Evolutionary conservation across 345 rosid species (phyloP), one percentile per base, ranked within the genome.

Genomic region (Syzygium aromaticum): DNA sequence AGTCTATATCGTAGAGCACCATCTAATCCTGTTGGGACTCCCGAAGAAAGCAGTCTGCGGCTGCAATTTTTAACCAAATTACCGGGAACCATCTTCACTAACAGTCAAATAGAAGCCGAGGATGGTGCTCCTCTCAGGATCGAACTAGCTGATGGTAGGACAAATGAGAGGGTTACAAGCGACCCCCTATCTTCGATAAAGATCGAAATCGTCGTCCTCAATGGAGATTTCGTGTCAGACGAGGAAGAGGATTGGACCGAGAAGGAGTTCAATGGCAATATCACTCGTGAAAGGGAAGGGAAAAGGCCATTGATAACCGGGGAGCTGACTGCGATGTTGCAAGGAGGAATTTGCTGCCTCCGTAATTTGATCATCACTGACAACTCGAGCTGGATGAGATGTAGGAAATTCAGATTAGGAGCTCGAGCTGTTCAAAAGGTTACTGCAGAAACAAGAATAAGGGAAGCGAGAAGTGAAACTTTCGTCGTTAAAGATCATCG

Each of bases 401-500:
- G 90, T 51, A 46, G 91, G 54, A 91, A 87, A 85, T 92, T 92
- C 87, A 86, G 92, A 84, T 54, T 92, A 38, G 94, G 92, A 51
- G 94, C 90, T 84, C 89, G 54, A 46, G 83, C 88, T 16, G 84
- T 86, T 6, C 85, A 51, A 25, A 89, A 67, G 77, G 52, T 46
- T 51, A 84, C 89, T 54, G 77, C 82, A 16, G 91, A 90, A 52
- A n/a, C 86, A 28, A 90, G 90, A 87, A 61, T 92, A 46, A 89
- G 89, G 51, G 94, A 90, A 87, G 94, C 90, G 4, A 88, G 85
- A 73, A 92, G 93, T 33, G 91, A 86, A 52, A 86, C 91, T 63
- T 92, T 92, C n/a, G 38, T 86, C 12, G 94, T 92, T 21, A 92
- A 91, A 88, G 94, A 92, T 59, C 93, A 92, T 38, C 91, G 94